Evolutionary conservation across 1,284 basidiomycete genomes (phyloP).

Genomic region (Coriolopsis trogii): DNA sequence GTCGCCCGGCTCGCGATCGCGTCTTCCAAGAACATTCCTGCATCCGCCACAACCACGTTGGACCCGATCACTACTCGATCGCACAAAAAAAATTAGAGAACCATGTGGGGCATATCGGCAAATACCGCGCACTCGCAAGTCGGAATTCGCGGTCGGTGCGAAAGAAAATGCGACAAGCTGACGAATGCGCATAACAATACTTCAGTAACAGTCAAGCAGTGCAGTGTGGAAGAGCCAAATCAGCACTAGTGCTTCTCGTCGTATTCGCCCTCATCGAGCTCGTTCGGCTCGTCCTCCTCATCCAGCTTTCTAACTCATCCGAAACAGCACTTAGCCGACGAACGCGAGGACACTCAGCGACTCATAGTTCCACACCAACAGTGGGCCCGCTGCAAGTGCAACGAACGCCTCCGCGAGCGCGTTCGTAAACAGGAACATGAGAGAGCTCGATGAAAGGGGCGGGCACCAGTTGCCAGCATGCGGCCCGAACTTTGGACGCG

Average conservation of each 20-base stretch:
- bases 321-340: constrained; percentile 56
- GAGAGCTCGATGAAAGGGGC: constrained; percentile 77
- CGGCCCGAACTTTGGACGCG: constrained; percentile 82
- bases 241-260: constrained; percentile 23
- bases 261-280: constrained; percentile 43
- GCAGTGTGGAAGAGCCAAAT: too few relatives aligned
- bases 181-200: too few relatives aligned
- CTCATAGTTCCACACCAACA: constrained; percentile 56
- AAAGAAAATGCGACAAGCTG: too few relatives aligned
- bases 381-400: constrained; percentile 48
- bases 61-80: too few relatives aligned
- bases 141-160: too few relatives aligned
- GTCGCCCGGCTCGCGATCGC: too few relatives aligned
- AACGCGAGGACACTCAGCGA: constrained; percentile 42
- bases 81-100: too few relatives aligned
- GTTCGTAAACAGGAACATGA: constrained; percentile 68
- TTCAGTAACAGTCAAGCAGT: too few relatives aligned
- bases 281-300: constrained; percentile 65
- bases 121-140: too few relatives aligned
- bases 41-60: too few relatives aligned
- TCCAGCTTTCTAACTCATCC: constrained; percentile 65
- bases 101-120: too few relatives aligned
- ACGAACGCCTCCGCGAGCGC: constrained; percentile 73
- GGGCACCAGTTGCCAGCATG: constrained; percentile 90
- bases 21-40: too few relatives aligned